Conservation (phyloP, 345 rosid genomes). For the Barbarea vulgaris region DNA sequence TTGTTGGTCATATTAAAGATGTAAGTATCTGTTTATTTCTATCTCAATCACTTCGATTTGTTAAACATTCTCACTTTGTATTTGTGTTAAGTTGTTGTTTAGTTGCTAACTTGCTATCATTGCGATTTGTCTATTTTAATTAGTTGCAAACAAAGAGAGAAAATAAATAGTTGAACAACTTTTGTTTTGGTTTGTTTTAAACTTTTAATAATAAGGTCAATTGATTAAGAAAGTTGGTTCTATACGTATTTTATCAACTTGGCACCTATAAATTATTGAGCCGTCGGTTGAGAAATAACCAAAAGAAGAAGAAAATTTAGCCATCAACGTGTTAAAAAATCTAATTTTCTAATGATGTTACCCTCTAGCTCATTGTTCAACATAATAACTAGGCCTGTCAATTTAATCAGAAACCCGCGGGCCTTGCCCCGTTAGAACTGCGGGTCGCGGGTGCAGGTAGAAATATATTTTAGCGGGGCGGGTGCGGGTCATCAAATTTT, state of each 20-base stretch:
- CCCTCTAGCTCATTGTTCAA: constrained; percentile 21
- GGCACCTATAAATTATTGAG: constrained; percentile 1
- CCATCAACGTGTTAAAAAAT: constrained; percentile 20
- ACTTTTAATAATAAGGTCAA: background rate
- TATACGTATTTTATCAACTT: constrained; percentile 12
- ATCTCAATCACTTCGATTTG: background rate
- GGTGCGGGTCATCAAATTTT: too few species aligned
- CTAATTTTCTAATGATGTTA: constrained; percentile 10
- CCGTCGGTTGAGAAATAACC: background rate
- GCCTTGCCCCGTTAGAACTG: too few species aligned
- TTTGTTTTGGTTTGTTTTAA: background rate
- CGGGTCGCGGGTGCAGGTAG: too few species aligned
- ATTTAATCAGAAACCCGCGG: too few species aligned
- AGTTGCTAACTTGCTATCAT: background rate
- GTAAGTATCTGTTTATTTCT: background rate
- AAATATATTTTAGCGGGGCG: too few species aligned
- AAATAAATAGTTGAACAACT: constrained; percentile 6
- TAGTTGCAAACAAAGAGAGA: background rate
- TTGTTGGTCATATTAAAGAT: background rate
- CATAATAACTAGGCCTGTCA: too few species aligned
- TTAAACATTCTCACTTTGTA: background rate
- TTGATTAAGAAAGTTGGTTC: background rate
- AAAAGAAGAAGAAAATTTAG: background rate
- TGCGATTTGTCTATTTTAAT: background rate
- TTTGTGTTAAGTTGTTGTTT: constrained; percentile 15